A percentile compares a stretch with the other conserved stretches of the same genome.
Conservation (phyloP, 768 basidiomycete species). For the Suillus placidus region DNA sequence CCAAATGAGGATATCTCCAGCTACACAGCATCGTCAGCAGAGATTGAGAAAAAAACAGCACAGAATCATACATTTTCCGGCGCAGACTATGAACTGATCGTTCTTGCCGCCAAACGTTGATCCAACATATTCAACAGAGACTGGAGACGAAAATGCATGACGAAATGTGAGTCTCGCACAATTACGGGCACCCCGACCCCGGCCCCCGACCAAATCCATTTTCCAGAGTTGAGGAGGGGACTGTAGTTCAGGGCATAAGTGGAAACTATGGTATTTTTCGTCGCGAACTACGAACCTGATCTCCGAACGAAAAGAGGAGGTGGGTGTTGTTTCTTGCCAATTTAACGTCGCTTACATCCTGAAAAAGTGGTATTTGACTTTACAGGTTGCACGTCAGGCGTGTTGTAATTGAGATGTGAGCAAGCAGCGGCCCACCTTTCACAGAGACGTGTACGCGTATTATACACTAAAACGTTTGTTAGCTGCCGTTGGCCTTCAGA, state of each 20-base stretch:
- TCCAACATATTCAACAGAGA: constrained; percentile 74
- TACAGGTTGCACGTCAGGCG: constrained; percentile 14
- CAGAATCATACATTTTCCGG: constrained; percentile 62
- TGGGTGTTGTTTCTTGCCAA: constrained; percentile 46
- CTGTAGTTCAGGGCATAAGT: constrained; percentile 33
- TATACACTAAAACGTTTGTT: constrained; percentile 42
- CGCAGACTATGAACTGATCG: constrained; percentile 77
- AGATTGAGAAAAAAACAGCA: background rate
- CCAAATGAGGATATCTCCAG: constrained; percentile 85
- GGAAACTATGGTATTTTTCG: background rate
- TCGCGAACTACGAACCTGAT: constrained; percentile 1
- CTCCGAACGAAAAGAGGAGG: constrained; percentile 41
- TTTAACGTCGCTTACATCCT: constrained; percentile 55
- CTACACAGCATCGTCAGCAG: constrained; percentile 37
- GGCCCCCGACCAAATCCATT: constrained; percentile 62
- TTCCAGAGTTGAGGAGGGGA: constrained; percentile 79
- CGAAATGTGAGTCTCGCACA: constrained; percentile 43
- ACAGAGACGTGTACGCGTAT: constrained; percentile 43
- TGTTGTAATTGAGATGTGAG: background rate
- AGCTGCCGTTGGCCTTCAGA: background rate
- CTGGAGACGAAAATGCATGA: constrained; percentile 75
- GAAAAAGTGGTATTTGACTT: constrained; percentile 57
- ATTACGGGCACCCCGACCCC: constrained; percentile 36
- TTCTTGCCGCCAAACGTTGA: constrained; percentile 82
- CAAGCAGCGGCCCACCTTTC: constrained; percentile 44